Base-by-base conservation (phyloP, 2,329 filamentous ascomycete species). In the Phyllosticta paracitricarpa region DNA sequence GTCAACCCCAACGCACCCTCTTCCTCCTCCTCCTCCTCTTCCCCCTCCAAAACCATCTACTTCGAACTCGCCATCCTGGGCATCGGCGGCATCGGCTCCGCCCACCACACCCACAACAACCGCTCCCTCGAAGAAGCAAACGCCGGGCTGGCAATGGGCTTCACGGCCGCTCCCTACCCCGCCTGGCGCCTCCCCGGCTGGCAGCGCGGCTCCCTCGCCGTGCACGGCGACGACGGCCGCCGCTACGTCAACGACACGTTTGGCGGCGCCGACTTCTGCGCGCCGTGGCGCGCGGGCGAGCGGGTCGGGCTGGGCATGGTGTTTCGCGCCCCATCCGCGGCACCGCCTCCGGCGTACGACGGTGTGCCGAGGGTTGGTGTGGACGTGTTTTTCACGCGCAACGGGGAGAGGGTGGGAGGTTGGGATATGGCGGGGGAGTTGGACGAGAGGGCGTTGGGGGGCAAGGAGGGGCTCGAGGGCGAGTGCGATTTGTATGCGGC, bases 151-250 rank as follows among this genome's bases (percentile, higher is more conserved):
- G 87, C 85, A 0, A 70, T 93, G 9, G 89, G 89, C 9, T 91
- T 85, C 71, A 76, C 82, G 0, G 89, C 88, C 1, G 82, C 87
- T 56, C 89, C 89, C 7, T 93, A 91, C 69, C 89, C 89, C 6
- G 79, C 81, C 0, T 93, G 90, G 77, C 82, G 89, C 7, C 81
- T 92, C 63, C 89, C 89, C 0, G 89, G 89, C 1, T 93, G 89
- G 89, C 87, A 94, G 70, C 82, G 89, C 35, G 89, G 83, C 19
- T 87, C 84, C 64, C 69, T 92, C 14, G 89, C 80, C 1, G 84
- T 93, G n/a, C 89, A 93, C 70, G 85, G 87, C 55, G 89, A 93
- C 71, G 89, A 93, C 71, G 89, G 89, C 0, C 81, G 87, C 67
- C 82, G 82, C 71, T 94, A 88, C 71, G 80, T 91, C 67, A 90